These are phyloP conservation scores for Xylaria castorea DNA, from an alignment of 495 filamentous ascomycete genomes.

Conservation along the genomic window DNA sequence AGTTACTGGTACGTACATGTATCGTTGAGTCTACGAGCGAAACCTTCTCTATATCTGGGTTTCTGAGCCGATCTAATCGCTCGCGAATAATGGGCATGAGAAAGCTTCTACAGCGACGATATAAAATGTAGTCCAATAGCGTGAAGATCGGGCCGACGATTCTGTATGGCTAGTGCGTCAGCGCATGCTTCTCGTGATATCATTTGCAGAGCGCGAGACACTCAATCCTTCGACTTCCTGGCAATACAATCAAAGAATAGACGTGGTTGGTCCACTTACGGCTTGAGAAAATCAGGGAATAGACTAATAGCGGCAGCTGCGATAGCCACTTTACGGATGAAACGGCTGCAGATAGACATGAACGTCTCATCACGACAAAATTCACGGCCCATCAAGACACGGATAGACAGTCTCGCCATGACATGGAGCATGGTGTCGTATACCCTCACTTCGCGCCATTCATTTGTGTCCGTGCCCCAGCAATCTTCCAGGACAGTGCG, in stretches of 20 bases:
- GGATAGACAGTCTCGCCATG: conserved; percentile 50
- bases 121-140: conserved; percentile 41
- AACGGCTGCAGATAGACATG: conserved; percentile 45
- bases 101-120: conserved; percentile 36
- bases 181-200: conserved; percentile 32
- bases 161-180: conserved; percentile 28
- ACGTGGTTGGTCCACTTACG: conserved; percentile 33
- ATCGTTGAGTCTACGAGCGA: conserved; percentile 1
- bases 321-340: conserved; percentile 47
- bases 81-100: conserved; percentile 42
- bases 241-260: background rate
- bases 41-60: background rate
- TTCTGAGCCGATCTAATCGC: conserved; percentile 28
- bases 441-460: conserved; percentile 49
- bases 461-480: conserved; percentile 44
- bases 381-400: conserved; percentile 53
- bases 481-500: conserved; percentile 38
- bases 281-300: conserved; percentile 47
- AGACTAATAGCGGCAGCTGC: conserved; percentile 45
- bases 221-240: no score
- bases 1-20: conserved; percentile 26
- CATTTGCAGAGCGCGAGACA: conserved; percentile 20
- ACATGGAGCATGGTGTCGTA: conserved; percentile 49
- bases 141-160: conserved; percentile 44
- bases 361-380: conserved; percentile 55